Evolutionary conservation across 1,284 basidiomycete species (phyloP), one percentile per base, ranked within the genome.

Genomic region (Ustilago tritici): DNA sequence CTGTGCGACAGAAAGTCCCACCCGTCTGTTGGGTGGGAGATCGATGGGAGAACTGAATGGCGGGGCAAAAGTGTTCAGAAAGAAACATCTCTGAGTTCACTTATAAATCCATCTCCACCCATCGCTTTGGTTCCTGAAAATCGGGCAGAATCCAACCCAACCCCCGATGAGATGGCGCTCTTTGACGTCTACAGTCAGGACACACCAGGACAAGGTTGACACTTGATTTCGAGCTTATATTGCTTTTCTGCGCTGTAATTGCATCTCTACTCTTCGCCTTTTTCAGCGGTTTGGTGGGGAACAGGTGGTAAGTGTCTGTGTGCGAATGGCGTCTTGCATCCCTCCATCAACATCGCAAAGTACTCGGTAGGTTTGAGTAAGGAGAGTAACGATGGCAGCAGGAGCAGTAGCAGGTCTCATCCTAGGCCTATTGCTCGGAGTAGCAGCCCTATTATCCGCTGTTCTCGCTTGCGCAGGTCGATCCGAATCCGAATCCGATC

Each of bases 351-450:
- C 36, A 15, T 36, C 56, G 1, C n/a, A 11, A 7, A 3, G 4
- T 28, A 35, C n/a, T 15, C 4, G 1, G 5, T 19, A 17, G 31
- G 23, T 28, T 28, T 28, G 23, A 28, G 23, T 28, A 28, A 28
- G 23, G 23, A 28, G 23, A 28, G 23, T 4, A 12, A 64, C 15
- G 1, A 74, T 74, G 71, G 63, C 28, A 34, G 65, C 71, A 6
- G 66, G 54, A 56, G 66, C 71, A 43, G 55, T 74, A 5, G 71
- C 65, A 28, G 71, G 71, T n/a, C 57, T 67, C 5, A 58, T 74
- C 17, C 40, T 74, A 2, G 71, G 71, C 46, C 56, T 69, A 1
- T 9, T 74, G 4, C 23, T 69, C 32, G 71, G 71, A 12, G 40
- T 61, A 7, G 71, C 55, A 2, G 65, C 61, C 6, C 54, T 74